Evolutionary conservation across 2,329 filamentous ascomycete species (phyloP).

Genomic region (Penicillium sp.): DNA sequence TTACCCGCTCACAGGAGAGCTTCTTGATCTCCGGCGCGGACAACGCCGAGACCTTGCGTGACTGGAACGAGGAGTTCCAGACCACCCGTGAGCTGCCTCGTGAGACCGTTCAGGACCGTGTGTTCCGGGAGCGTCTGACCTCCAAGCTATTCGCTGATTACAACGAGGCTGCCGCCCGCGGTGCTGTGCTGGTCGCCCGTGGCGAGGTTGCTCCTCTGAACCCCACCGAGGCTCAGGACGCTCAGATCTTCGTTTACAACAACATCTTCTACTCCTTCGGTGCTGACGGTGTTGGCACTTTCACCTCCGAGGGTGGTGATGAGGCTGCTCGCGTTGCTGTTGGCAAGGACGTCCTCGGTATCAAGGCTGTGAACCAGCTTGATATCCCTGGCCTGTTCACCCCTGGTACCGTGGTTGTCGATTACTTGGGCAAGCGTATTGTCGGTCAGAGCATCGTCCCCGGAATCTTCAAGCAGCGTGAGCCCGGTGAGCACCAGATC

Average conservation of each 20-base stretch:
- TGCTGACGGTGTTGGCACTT: constrained; percentile 94
- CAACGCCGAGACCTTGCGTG: constrained; percentile 88
- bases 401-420: constrained; percentile 91
- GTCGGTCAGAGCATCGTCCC: constrained; percentile 98
- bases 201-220: constrained; percentile 93
- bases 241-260: constrained; percentile 99
- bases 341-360: constrained; percentile 92
- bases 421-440: constrained; percentile 95
- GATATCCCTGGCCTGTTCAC: constrained; percentile 95
- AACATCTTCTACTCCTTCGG: constrained; percentile 99
- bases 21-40: constrained; percentile 88
- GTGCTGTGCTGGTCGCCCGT: constrained; percentile 85
- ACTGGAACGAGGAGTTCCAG: constrained; percentile 99
- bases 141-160: constrained; percentile 98
- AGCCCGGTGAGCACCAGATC: constrained; percentile 96
- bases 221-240: constrained; percentile 86
- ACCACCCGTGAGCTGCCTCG: constrained; percentile 92
- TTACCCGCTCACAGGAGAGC: constrained; percentile 87
- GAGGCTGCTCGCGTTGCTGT: constrained; percentile 95
- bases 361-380: constrained; percentile 93
- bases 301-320: constrained; percentile 92
- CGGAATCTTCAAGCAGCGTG: constrained; percentile 97
- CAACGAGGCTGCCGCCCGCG: constrained; percentile 89
- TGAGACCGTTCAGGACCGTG: constrained; percentile 89
- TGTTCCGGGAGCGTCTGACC: constrained; percentile 90